These are phyloP conservation scores for Aspergillus kassunensis DNA, from an alignment of 495 filamentous ascomycete species.

Conservation along the genomic window DNA sequence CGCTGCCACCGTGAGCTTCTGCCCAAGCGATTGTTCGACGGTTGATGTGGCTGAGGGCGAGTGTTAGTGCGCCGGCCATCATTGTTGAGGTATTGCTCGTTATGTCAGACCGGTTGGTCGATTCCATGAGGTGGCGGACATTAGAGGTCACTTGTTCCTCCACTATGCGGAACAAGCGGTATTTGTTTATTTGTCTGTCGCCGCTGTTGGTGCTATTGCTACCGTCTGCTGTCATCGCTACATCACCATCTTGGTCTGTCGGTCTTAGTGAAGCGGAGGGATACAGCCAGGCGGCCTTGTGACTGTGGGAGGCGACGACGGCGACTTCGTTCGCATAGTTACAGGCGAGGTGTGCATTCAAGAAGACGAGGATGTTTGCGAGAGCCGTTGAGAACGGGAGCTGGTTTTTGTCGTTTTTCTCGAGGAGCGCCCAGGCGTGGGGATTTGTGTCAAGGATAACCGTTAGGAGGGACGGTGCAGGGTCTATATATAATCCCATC, in stretches of 20 bases:
- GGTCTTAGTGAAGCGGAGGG: conserved; percentile 40
- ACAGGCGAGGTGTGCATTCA: conserved; percentile 91
- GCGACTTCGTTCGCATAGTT: conserved; percentile 90
- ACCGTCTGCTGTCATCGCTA: conserved; percentile 22
- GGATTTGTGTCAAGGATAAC: conserved; percentile 97
- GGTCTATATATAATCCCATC: conserved; percentile 54
- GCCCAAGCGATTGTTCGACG: conserved; percentile 48
- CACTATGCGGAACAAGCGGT: conserved; percentile 81
- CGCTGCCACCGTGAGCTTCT: conserved; percentile 43
- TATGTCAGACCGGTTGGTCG: conserved; percentile 59
- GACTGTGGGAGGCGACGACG: conserved; percentile 82
- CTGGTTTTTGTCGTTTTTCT: conserved; percentile 48
- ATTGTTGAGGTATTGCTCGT: conserved; percentile 64
- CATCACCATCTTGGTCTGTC: conserved; percentile 34
- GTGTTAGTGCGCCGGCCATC: conserved; percentile 85
- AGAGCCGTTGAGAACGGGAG: conserved; percentile 83
- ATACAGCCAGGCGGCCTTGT: conserved; percentile 85
- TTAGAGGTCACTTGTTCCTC: conserved; percentile 72
- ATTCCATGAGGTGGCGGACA: conserved; percentile 62
- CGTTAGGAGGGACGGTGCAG: conserved; percentile 79
- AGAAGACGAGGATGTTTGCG: conserved; percentile 89
- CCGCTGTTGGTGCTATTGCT: neutral
- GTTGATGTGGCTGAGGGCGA: conserved; percentile 87
- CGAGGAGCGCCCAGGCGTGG: conserved; percentile 81
- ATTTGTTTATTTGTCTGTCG: conserved; percentile 70